Percentiles rank a stretch among this genome's conserved stretches.
These are phyloP conservation scores for Exobasidium rhododendri DNA, from an alignment of 1,284 basidiomycete genomes.

Conservation along the genomic window DNA sequence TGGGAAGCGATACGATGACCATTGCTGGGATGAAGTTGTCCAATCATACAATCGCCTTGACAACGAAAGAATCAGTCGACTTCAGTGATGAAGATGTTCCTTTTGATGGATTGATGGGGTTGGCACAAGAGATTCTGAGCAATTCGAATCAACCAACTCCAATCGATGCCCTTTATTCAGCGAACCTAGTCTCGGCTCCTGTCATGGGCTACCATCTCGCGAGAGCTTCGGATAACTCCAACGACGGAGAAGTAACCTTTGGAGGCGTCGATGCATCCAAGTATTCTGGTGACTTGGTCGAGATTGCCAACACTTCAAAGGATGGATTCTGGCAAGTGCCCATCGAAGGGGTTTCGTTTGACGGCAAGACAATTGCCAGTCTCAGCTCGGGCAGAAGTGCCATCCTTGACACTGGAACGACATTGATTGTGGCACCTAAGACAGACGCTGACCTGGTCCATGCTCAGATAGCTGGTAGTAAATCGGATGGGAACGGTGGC, in stretches of 20 bases:
- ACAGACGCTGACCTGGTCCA: constrained; percentile 62
- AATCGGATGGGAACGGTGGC: constrained; percentile 57
- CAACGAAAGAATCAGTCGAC: constrained; percentile 64
- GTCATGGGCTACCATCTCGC: constrained; percentile 79
- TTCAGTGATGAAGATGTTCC: constrained; percentile 59
- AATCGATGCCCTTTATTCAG: constrained; percentile 67
- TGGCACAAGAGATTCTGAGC: constrained; percentile 59
- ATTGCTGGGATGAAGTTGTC: constrained; percentile 67
- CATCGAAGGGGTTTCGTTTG: constrained; percentile 64
- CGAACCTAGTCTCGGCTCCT: constrained; percentile 65
- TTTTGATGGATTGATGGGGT: constrained; percentile 80
- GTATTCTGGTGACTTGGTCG: constrained; percentile 42
- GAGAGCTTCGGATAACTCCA: constrained; percentile 63
- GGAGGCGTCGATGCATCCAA: constrained; percentile 72
- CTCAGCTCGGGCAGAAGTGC: constrained; percentile 60
- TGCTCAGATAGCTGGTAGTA: constrained; percentile 63
- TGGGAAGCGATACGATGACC: constrained; percentile 67
- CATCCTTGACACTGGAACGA: constrained; percentile 55
- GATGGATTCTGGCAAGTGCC: constrained; percentile 73
- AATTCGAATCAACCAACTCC: constrained; percentile 68
- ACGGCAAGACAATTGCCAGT: constrained; percentile 62
- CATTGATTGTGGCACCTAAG: constrained; percentile 56
- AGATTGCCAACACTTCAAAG: constrained; percentile 49
- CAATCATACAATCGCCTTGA: constrained; percentile 71
- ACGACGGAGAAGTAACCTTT: constrained; percentile 75